Percentiles rank a stretch among this genome's conserved stretches.
phyloP scores from a whole-genome alignment of 352 stramenopile genomes.

The Pythium angustatum region DNA sequence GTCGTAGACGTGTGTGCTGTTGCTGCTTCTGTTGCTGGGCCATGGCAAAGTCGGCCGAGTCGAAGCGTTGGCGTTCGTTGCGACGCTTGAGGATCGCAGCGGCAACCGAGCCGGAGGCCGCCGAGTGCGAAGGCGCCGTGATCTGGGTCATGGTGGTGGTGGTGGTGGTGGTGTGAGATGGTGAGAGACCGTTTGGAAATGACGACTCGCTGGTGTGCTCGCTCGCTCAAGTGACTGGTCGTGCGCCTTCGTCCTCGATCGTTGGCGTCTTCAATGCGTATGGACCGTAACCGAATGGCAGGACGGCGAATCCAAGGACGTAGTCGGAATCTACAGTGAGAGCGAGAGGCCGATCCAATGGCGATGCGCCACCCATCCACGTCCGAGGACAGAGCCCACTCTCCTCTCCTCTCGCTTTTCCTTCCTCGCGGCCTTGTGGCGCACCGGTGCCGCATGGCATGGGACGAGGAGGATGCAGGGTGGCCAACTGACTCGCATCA shows the following conservation, averaged over 20 bases:
- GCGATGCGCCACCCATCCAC: no score
- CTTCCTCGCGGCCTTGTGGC: slow-evolving; percentile 2
- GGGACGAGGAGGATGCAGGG: slow-evolving; percentile 5
- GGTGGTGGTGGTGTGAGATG: not conserved
- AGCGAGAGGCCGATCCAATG: not conserved
- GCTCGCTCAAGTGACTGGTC: not conserved
- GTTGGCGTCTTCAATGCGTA: not conserved
- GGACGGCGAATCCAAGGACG: not conserved
- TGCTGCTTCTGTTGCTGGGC: slow-evolving; percentile 34
- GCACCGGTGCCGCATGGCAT: not conserved
- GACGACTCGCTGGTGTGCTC: not conserved
- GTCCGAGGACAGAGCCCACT: not conserved
- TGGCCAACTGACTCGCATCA: slow-evolving; percentile 19
- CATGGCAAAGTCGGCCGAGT: slow-evolving; percentile 74
- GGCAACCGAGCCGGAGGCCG: slow-evolving; percentile 13
- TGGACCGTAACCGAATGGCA: not conserved
- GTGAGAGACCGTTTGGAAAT: not conserved
- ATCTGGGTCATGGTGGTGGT: slow-evolving; percentile 20
- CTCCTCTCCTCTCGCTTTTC: not conserved
- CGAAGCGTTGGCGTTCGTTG: slow-evolving; percentile 63
- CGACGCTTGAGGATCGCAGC: slow-evolving; percentile 55
- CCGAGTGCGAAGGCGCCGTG: not conserved
- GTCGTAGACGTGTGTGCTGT: not conserved
- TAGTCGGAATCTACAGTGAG: not conserved
- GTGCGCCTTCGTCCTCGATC: not conserved